Conservation (phyloP, 257 asterid species). For the Solanum tacnaense region DNA sequence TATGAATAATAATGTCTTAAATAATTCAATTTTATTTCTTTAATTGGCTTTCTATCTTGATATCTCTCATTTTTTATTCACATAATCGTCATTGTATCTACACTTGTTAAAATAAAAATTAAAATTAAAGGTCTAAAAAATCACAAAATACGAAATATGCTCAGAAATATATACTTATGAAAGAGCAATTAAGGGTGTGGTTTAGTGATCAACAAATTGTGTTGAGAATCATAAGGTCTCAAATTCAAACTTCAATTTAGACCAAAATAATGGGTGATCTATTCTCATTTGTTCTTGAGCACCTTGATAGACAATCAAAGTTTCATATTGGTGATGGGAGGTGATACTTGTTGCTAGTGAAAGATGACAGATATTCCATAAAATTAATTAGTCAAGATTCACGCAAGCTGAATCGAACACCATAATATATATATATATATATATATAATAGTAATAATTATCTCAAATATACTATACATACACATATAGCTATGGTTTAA, state of each 20-base stretch:
- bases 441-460: too few relatives aligned
- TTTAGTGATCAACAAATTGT: background rate
- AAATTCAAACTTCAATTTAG: background rate
- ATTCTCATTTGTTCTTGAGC: background rate
- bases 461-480: too few relatives aligned
- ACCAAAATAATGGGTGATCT: background rate
- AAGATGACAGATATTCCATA: too few relatives aligned
- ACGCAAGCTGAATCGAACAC: too few relatives aligned
- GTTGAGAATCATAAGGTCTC: background rate
- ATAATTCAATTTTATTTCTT: background rate
- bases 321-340: background rate
- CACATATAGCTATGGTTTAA: too few relatives aligned
- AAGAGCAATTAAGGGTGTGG: background rate
- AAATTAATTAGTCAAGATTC: too few relatives aligned
- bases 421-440: background rate
- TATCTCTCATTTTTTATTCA: background rate
- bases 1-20: background rate
- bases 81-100: background rate
- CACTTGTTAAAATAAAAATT: background rate
- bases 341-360: too few relatives aligned
- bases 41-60: background rate
- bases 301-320: too few relatives aligned
- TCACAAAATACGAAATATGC: background rate
- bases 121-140: background rate
- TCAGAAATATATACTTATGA: background rate